Conservation (phyloP, 1,139 yeast species). For the Debaryomyces psychrophilus region DNA sequence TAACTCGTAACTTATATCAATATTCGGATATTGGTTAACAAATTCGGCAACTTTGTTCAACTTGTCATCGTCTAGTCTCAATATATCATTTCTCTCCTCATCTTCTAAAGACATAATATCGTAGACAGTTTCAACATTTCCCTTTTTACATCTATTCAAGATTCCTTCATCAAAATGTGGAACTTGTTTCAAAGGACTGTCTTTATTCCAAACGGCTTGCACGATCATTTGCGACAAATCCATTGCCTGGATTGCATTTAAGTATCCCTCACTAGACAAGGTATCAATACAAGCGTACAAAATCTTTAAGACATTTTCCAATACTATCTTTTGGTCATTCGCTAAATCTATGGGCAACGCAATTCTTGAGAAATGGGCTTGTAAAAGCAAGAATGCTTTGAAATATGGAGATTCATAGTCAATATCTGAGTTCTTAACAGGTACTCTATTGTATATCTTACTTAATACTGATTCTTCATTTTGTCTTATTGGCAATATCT, state of each 20-base stretch:
- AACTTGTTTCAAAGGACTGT: conserved; percentile 77
- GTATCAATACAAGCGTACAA: conserved; percentile 74
- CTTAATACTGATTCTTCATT: conserved; percentile 56
- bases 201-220: conserved; percentile 86
- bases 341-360: conserved; percentile 57
- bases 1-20: conserved; percentile 65
- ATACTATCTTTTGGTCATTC: conserved; percentile 56
- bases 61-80: conserved; percentile 57
- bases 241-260: conserved; percentile 82
- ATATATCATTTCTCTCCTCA: conserved; percentile 66
- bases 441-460: conserved; percentile 60
- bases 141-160: conserved; percentile 58
- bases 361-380: conserved; percentile 77
- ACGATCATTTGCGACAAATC: conserved; percentile 87
- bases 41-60: conserved; percentile 74
- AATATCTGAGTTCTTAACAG: conserved; percentile 49
- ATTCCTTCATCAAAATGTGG: conserved; percentile 64
- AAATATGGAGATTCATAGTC: conserved; percentile 58
- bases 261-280: conserved; percentile 75
- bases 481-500: conserved; percentile 58
- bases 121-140: conserved; percentile 69
- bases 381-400: conserved; percentile 76
- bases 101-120: conserved; percentile 88
- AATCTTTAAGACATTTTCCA: conserved; percentile 53
- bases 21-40: conserved; percentile 86